A percentile compares a stretch with the other conserved stretches of the same genome.
Conservation (phyloP, 2,329 filamentous ascomycete genomes). For the Colletotrichum coccodes region DNA sequence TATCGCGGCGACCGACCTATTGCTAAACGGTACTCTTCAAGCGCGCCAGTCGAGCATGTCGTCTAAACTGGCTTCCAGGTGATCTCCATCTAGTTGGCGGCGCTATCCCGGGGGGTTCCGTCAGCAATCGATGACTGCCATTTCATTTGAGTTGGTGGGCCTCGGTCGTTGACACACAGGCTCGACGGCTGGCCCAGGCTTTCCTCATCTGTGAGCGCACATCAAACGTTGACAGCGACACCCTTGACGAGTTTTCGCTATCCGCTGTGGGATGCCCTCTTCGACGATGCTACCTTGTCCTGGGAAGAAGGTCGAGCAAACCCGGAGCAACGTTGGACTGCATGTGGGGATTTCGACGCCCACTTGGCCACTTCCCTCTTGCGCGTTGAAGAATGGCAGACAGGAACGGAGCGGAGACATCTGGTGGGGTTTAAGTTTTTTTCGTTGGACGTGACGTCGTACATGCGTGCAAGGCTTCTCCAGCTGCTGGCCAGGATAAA, state of each 20-base stretch:
- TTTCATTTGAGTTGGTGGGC: conserved; percentile 1
- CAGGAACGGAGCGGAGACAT: conserved; percentile 4
- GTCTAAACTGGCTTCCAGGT: background rate
- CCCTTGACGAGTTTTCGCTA: conserved; percentile 21
- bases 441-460: background rate
- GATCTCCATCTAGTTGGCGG: background rate
- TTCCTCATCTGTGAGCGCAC: conserved; percentile 8
- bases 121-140: conserved; percentile 14
- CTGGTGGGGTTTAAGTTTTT: background rate
- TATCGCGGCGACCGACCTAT: background rate
- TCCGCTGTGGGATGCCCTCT: background rate
- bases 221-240: conserved; percentile 29
- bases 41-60: background rate
- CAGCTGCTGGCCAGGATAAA: background rate
- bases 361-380: conserved; percentile 8
- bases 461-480: background rate
- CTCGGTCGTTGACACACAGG: background rate
- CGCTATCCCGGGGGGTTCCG: background rate
- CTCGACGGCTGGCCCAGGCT: conserved; percentile 9
- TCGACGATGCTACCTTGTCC: conserved; percentile 1
- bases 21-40: background rate
- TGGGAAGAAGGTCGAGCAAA: background rate
- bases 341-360: conserved; percentile 14
- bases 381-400: background rate
- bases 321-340: conserved; percentile 21